These are phyloP conservation scores for Exophiala alcalophila DNA, from an alignment of 2,329 filamentous ascomycete genomes.

Conservation along the genomic window DNA sequence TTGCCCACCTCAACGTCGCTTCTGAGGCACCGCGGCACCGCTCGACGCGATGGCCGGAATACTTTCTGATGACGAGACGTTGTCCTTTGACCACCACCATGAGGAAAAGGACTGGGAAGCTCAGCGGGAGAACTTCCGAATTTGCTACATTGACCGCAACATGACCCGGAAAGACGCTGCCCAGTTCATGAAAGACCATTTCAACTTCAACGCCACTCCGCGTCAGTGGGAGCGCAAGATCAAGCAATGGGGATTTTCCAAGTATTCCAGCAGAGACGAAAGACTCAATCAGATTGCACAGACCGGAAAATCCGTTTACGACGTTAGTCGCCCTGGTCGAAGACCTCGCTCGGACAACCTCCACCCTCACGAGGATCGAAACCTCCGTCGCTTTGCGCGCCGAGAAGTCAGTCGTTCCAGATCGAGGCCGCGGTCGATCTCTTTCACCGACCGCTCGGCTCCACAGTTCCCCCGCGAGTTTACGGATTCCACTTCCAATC, in stretches of 20 bases:
- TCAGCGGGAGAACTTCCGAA: conserved; percentile 26
- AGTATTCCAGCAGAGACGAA: conserved; percentile 28
- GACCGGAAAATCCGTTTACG: conserved; percentile 24
- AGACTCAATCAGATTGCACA: conserved; percentile 26
- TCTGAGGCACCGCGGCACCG: neutral
- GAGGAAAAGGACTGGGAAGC: conserved; percentile 30
- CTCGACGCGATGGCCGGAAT: conserved; percentile 17
- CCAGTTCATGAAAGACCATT: conserved; percentile 22
- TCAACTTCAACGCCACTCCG: conserved; percentile 27
- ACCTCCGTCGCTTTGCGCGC: conserved; percentile 28
- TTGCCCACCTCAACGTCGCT: neutral
- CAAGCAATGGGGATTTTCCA: conserved; percentile 29
- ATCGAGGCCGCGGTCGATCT: conserved; percentile 23
- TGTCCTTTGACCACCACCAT: conserved; percentile 21
- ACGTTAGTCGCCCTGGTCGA: conserved; percentile 28
- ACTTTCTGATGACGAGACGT: conserved; percentile 26
- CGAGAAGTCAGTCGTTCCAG: conserved; percentile 28
- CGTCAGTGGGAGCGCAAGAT: conserved; percentile 32
- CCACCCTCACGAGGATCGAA: conserved; percentile 27
- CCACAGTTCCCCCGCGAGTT: conserved; percentile 19
- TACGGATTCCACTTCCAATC: conserved; percentile 4
- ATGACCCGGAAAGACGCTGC: conserved; percentile 28
- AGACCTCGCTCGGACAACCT: conserved; percentile 26
- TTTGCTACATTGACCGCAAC: conserved; percentile 28
- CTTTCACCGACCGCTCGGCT: conserved; percentile 13